Percentiles rank a stretch among this genome's conserved stretches.
Conservation (phyloP, 2,329 filamentous ascomycete genomes). For the Chalara sp. region DNA sequence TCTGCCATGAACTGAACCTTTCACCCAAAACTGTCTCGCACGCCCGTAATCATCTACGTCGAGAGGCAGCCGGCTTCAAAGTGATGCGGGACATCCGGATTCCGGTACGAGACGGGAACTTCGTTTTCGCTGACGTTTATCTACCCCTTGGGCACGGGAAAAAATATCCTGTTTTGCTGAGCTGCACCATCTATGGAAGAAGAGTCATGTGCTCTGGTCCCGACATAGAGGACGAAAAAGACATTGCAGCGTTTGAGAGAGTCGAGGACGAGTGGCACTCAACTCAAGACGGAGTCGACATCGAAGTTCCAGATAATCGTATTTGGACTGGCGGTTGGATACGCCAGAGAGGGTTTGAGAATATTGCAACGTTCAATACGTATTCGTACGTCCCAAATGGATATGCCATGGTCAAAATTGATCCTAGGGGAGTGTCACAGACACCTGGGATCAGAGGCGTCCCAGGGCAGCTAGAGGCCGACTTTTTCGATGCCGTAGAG, state of each 20-base stretch:
- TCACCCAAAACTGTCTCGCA: conserved; percentile 2
- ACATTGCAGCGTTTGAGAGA: conserved; percentile 7
- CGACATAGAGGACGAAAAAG: conserved; percentile 4
- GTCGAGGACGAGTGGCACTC: conserved; percentile 10
- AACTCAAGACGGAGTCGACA: neutral
- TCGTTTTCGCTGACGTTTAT: conserved; percentile 5
- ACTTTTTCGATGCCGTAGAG: conserved; percentile 24
- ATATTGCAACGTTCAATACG: conserved; percentile 10
- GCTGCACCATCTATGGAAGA: conserved; percentile 5
- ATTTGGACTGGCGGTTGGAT: conserved; percentile 1
- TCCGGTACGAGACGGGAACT: conserved; percentile 3
- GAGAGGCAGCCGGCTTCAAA: conserved; percentile 6
- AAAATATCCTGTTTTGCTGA: conserved; percentile 5
- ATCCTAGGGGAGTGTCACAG: conserved; percentile 7
- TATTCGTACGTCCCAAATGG: conserved; percentile 7
- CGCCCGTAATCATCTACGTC: conserved; percentile 2
- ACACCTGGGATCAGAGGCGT: conserved; percentile 6
- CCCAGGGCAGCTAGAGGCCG: conserved; percentile 19
- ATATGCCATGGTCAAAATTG: conserved; percentile 9
- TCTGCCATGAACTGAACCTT: conserved; percentile 1
- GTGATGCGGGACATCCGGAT: conserved; percentile 4
- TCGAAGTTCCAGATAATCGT: conserved; percentile 1
- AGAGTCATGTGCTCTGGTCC: conserved; percentile 5
- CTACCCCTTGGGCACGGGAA: neutral
- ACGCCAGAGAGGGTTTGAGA: conserved; percentile 6